Percentiles rank a stretch among this genome's conserved stretches.
phyloP scores from a whole-genome alignment of 768 basidiomycete genomes.

The Phanerodontia chrysosporium region DNA sequence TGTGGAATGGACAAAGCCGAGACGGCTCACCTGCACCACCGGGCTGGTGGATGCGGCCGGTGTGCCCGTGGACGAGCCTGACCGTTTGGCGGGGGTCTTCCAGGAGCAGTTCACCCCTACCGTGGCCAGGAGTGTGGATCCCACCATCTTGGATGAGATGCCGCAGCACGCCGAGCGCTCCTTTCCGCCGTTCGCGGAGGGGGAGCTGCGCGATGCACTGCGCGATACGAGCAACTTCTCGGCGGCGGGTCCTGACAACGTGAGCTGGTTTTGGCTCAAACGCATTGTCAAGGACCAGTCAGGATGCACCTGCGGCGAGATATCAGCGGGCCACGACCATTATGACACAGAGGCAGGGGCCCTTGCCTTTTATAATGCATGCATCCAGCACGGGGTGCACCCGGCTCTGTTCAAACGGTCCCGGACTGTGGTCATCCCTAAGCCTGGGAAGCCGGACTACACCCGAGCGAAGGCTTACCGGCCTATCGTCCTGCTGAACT shows the following conservation, averaged over 20 bases:
- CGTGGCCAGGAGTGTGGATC: not conserved
- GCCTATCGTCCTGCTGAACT: conserved; percentile 22
- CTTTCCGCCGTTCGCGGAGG: conserved; percentile 1
- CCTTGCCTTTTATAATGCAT: conserved; percentile 9
- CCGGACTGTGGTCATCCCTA: conserved; percentile 19
- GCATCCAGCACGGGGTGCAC: conserved; percentile 8
- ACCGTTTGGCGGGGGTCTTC: conserved; percentile 6
- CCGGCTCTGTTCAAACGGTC: conserved; percentile 13
- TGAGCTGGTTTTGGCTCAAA: conserved; percentile 12
- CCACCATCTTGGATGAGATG: conserved; percentile 2
- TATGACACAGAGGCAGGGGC: not conserved
- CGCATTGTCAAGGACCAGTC: not conserved
- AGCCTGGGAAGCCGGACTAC: conserved; percentile 22
- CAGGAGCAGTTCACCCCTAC: conserved; percentile 9
- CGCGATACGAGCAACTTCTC: conserved; percentile 8
- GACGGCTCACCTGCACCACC: not conserved
- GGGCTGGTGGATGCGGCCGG: conserved; percentile 1
- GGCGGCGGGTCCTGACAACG: conserved; percentile 14
- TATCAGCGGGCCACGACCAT: not conserved
- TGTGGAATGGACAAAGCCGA: conserved; percentile 6
- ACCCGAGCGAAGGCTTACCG: conserved; percentile 21
- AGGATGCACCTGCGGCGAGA: not conserved
- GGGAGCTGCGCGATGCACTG: conserved; percentile 11
- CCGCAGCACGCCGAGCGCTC: not conserved
- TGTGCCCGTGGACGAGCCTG: not conserved